Percentiles rank a stretch among this genome's conserved stretches.
These are phyloP conservation scores for Dothidotthia symphoricarpi DNA, from an alignment of 2,329 filamentous ascomycete genomes.

Conservation along the genomic window DNA sequence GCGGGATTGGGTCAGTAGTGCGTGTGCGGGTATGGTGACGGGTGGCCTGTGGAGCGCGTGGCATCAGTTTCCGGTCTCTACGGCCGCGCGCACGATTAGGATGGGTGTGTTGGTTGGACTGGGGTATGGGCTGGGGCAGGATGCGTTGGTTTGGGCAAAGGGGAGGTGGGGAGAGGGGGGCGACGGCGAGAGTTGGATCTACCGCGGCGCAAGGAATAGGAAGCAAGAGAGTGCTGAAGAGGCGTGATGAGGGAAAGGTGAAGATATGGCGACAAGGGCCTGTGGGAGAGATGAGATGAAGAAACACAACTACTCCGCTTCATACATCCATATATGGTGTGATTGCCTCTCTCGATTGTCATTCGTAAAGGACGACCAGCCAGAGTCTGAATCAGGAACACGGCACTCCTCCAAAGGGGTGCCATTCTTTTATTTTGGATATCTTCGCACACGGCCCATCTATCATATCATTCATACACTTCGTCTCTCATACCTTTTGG, in stretches of 20 bases:
- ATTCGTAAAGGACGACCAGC: too few species aligned
- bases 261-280: too few species aligned
- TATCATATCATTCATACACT: constrained; percentile 8
- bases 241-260: background rate
- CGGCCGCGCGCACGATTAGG: constrained; percentile 63
- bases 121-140: constrained; percentile 77
- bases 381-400: too few species aligned
- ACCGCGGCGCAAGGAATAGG: constrained; percentile 42
- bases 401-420: too few species aligned
- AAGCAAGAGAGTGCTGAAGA: background rate
- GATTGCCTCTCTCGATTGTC: too few species aligned
- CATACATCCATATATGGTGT: too few species aligned
- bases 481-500: too few species aligned
- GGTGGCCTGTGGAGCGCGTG: constrained; percentile 84
- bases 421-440: background rate
- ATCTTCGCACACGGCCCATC: constrained; percentile 7
- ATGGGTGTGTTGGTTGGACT: constrained; percentile 77
- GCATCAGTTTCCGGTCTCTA: constrained; percentile 74
- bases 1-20: constrained; percentile 73
- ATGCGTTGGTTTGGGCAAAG: constrained; percentile 65
- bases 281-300: too few species aligned
- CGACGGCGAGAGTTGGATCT: constrained; percentile 43
- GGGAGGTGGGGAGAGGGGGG: constrained; percentile 63
- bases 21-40: constrained; percentile 77
- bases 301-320: too few species aligned